These are phyloP conservation scores for Trametes cinnabarina DNA, from an alignment of 768 basidiomycete genomes.

Conservation along the genomic window DNA sequence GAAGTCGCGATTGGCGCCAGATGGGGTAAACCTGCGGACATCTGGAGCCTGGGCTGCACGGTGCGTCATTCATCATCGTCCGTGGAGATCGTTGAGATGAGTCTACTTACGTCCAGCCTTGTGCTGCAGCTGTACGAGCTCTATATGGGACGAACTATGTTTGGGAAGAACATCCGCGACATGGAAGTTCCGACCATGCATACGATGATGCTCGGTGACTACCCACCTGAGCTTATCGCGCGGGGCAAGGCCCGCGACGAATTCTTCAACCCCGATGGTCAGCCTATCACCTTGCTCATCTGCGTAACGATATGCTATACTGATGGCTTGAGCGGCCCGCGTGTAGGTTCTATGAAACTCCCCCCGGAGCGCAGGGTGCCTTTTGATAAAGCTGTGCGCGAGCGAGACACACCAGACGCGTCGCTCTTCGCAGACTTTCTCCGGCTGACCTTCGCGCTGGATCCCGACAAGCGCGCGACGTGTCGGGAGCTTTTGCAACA, in stretches of 20 bases:
- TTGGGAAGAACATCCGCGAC: not conserved
- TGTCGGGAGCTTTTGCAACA: not conserved
- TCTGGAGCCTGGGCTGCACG: conserved; percentile 15
- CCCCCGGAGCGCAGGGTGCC: not conserved
- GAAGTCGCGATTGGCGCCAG: conserved; percentile 14
- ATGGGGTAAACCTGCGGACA: conserved; percentile 15
- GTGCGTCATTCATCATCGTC: not conserved
- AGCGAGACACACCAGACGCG: conserved; percentile 1
- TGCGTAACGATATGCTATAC: not conserved
- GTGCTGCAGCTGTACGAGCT: not conserved
- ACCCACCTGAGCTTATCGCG: conserved; percentile 4
- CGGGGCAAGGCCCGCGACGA: conserved; percentile 1
- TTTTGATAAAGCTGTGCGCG: not conserved
- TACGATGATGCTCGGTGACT: conserved; percentile 9
- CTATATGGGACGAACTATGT: not conserved
- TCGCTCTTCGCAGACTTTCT: conserved; percentile 6
- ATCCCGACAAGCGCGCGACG: not conserved
- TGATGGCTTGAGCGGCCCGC: not conserved
- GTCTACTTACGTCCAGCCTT: not conserved
- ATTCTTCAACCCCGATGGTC: conserved; percentile 6
- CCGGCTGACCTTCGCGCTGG: not conserved
- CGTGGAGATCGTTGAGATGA: not conserved
- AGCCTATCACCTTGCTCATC: not conserved
- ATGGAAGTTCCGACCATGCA: conserved; percentile 3
- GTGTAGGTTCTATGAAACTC: not conserved